Evolutionary conservation across 2,329 filamentous ascomycete genomes (phyloP).

Genomic region (Peltaster fructicola): DNA sequence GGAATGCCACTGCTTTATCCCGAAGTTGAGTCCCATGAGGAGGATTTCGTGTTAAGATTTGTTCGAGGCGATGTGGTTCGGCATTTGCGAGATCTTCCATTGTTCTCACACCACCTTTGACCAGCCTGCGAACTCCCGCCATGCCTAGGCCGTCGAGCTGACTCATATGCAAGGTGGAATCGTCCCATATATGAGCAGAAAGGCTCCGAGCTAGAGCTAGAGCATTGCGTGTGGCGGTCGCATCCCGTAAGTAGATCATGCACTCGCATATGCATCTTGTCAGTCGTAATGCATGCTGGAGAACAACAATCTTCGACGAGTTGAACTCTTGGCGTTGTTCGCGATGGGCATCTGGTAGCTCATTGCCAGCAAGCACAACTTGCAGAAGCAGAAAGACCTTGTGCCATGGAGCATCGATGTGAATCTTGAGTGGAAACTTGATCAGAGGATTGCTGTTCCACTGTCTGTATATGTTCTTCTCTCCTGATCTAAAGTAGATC

Average conservation of each 20-base stretch:
- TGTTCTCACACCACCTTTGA: slow-evolving; percentile 49
- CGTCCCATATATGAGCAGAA: slow-evolving; percentile 64
- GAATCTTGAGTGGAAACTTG: slow-evolving; percentile 52
- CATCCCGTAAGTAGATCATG: slow-evolving; percentile 44
- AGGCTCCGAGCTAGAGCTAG: slow-evolving; percentile 66
- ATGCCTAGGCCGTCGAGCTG: slow-evolving; percentile 67
- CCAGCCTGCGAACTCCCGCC: slow-evolving; percentile 57
- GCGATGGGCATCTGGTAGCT: slow-evolving; percentile 40
- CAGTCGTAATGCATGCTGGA: slow-evolving; percentile 51
- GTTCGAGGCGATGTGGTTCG: slow-evolving; percentile 58
- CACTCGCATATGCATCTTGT: slow-evolving; percentile 64
- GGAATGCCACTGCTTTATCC: slow-evolving; percentile 50
- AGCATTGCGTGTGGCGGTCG: slow-evolving; percentile 46
- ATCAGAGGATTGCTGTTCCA: slow-evolving; percentile 53
- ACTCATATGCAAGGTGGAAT: slow-evolving; percentile 59
- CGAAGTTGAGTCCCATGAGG: slow-evolving; percentile 62
- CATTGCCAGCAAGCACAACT: slow-evolving; percentile 49
- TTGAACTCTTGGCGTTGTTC: slow-evolving; percentile 39
- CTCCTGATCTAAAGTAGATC: slow-evolving; percentile 50
- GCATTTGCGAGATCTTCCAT: slow-evolving; percentile 51
- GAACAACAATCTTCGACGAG: slow-evolving; percentile 45
- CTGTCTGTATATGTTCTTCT: slow-evolving; percentile 52
- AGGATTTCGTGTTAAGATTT: slow-evolving; percentile 58
- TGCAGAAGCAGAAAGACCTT: slow-evolving; percentile 70
- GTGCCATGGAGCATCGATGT: slow-evolving; percentile 47